phyloP scores from a whole-genome alignment of 2,329 filamentous ascomycete genomes.

The Aspergillus viridinutans region DNA sequence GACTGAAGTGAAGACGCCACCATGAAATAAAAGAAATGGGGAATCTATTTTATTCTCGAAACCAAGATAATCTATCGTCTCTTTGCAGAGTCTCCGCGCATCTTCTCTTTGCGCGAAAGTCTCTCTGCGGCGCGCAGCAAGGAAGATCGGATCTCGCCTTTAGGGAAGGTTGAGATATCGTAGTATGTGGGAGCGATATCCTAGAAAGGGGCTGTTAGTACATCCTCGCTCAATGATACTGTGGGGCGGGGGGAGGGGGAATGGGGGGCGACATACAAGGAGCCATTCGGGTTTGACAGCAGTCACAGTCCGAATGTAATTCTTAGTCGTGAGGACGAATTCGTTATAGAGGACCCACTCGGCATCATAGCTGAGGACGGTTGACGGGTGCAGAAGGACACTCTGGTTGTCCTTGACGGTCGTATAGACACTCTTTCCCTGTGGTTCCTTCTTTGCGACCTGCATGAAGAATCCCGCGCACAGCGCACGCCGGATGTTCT shows the following conservation, averaged over 20 bases:
- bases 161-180: constrained; percentile 73
- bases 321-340: constrained; percentile 95
- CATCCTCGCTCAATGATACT: not conserved
- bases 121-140: constrained; percentile 53
- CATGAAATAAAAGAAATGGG: constrained; percentile 12
- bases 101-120: constrained; percentile 52
- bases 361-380: constrained; percentile 78
- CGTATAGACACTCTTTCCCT: constrained; percentile 77
- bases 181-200: constrained; percentile 95
- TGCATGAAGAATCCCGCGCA: constrained; percentile 99
- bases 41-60: constrained; percentile 8
- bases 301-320: constrained; percentile 93
- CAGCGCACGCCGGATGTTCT: constrained; percentile 88
- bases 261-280: constrained; percentile 69
- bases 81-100: constrained; percentile 35
- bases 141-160: constrained; percentile 77
- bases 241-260: constrained; percentile 9
- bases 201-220: constrained; percentile 45
- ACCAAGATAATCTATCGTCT: constrained; percentile 24
- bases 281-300: constrained; percentile 92
- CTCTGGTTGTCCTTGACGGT: constrained; percentile 96
- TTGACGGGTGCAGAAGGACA: constrained; percentile 89
- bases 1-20: constrained; percentile 2
- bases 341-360: constrained; percentile 99
- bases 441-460: constrained; percentile 86